Conservation (phyloP, 1,284 basidiomycete genomes). For the Irpex lacteus region DNA sequence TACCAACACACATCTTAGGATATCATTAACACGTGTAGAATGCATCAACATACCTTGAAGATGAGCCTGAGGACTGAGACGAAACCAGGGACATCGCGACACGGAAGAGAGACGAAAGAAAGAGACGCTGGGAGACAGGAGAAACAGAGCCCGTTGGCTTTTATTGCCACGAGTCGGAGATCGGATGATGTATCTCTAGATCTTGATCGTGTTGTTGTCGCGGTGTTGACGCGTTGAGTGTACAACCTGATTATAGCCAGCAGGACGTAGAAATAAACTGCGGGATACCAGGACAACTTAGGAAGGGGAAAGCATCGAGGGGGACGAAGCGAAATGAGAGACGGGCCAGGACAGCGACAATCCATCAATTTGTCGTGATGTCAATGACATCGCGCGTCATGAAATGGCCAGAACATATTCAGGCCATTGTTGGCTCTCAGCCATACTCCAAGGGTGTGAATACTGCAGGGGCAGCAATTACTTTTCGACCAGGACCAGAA, state of each 20-base stretch:
- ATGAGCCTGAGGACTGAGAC: background rate
- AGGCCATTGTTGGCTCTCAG: no score
- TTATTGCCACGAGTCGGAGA: background rate
- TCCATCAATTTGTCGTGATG: background rate
- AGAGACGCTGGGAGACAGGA: background rate
- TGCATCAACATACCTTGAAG: background rate
- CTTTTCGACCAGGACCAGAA: background rate
- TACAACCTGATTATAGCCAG: background rate
- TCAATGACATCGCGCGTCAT: background rate
- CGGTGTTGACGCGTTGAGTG: background rate
- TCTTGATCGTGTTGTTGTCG: slow-evolving; percentile 1
- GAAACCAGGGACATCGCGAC: background rate
- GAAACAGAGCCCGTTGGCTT: background rate
- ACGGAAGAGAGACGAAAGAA: background rate
- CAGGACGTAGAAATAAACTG: background rate
- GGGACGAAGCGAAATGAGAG: background rate
- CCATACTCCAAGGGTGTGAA: no score
- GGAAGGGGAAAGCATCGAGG: background rate
- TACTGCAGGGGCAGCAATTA: background rate
- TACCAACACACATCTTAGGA: background rate
- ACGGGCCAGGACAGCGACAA: background rate
- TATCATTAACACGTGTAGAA: background rate
- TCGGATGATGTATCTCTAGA: slow-evolving; percentile 1
- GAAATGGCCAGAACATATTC: background rate
- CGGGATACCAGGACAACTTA: background rate